Conservation (phyloP, 805 yeast species). For the Jamesozyma lodderae region DNA sequence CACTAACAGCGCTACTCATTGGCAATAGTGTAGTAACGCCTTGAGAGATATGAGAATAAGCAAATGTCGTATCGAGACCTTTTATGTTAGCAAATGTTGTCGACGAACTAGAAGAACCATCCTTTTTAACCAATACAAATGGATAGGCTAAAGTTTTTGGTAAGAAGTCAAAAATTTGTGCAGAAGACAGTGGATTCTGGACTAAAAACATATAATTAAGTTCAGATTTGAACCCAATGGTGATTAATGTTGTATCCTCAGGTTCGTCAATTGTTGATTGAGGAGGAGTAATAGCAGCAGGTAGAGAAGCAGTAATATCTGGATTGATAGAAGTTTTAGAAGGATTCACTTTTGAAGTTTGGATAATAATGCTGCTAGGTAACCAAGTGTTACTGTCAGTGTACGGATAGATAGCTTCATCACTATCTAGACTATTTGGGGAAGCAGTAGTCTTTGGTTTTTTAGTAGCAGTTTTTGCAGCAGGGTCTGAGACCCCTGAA, state of each 20-base stretch:
- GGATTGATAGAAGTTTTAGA: slow-evolving; percentile 4
- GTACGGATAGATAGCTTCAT: too few relatives aligned
- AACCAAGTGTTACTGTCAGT: slow-evolving; percentile 1
- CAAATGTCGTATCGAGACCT: too few relatives aligned
- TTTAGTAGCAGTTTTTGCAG: too few relatives aligned
- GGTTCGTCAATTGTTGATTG: slow-evolving; percentile 30
- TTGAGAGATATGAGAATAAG: too few relatives aligned
- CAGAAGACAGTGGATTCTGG: slow-evolving; percentile 76
- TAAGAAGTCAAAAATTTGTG: slow-evolving; percentile 56
- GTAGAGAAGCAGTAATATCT: slow-evolving; percentile 32
- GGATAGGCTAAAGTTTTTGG: slow-evolving; percentile 67
- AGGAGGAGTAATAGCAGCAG: slow-evolving; percentile 34
- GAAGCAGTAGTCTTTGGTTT: too few relatives aligned
- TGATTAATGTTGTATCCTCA: slow-evolving; percentile 20
- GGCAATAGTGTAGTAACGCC: too few relatives aligned
- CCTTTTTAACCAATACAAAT: background rate
- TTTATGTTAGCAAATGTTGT: too few relatives aligned
- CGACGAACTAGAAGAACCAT: too few relatives aligned
- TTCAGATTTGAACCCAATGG: slow-evolving; percentile 49
- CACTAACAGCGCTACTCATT: too few relatives aligned
- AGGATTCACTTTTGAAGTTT: background rate
- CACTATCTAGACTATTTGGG: too few relatives aligned
- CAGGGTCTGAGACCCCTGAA: too few relatives aligned
- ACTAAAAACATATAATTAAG: slow-evolving; percentile 84
- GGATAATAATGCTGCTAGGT: slow-evolving; percentile 1